Base-by-base conservation (phyloP, 306 rosid species). In the Lablab purpureus region DNA sequence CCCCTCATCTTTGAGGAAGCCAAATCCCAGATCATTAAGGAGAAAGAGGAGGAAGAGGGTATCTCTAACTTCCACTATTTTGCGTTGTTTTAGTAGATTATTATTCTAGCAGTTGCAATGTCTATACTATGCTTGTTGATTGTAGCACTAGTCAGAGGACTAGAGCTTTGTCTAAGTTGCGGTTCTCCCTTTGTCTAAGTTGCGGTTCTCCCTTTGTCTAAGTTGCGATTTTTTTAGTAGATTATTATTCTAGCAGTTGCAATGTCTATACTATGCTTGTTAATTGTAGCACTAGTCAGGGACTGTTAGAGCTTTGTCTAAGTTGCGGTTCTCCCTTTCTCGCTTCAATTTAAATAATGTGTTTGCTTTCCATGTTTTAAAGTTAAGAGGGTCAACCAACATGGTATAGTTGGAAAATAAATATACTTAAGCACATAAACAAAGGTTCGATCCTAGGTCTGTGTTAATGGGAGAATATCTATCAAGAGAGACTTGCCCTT, bases 1-100 rank as follows among this genome's bases (percentile, higher is more conserved):
- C 98, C 97, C n/a, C 94, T 94, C 60, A 34, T 94, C 13, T 91
- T 92, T 25, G 97, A 91, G 81, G 98, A 94, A 86, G 89, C 92
- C 69, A 94, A 89, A 84, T 85, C 98, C 25, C 97, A 94, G 81
- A 91, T 94, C 49, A 72, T 77, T 49, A 77, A 81, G 84, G 82
- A 81, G 45, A 84, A 82, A 46, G 95, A 91, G 21, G 87, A 82
- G 7, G 90, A 88, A 51, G 91, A 88, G 11, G 91, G 97, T 89
- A 87, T 43, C 52, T 6, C 50, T 7, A 27, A 4, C 50, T 69
- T 76, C 73, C 8, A 30, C 25, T 9, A 4, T 25, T 46, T 68
- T 36, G 45, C 11, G 0, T 7, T 43, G n/a, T 43, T 66, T 52
- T 4, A 6, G 5, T 49, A 54, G 13, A 11, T 37, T 51, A 37